Conservation (phyloP, 2,329 filamentous ascomycete genomes). For the Alternaria angustiovoidea region DNA sequence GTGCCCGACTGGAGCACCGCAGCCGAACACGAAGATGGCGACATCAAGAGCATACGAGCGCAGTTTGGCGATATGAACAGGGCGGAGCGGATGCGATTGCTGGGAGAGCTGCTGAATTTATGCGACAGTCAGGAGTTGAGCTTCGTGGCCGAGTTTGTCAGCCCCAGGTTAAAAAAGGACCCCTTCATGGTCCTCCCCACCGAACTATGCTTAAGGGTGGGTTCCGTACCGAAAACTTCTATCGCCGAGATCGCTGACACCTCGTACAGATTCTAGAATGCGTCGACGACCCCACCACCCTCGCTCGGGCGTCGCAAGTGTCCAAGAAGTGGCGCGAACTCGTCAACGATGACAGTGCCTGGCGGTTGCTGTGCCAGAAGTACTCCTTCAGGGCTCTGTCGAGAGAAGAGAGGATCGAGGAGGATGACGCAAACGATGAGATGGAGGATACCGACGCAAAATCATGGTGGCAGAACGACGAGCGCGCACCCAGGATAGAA, state of each 20-base stretch:
- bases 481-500: conserved; percentile 38
- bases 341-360: conserved; percentile 94
- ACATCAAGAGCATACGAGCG: conserved; percentile 78
- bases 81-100: conserved; percentile 77
- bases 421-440: conserved; percentile 37
- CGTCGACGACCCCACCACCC: conserved; percentile 93
- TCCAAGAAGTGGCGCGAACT: conserved; percentile 93
- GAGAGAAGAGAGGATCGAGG: conserved; percentile 52
- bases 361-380: conserved; percentile 96
- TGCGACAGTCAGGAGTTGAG: conserved; percentile 95
- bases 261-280: conserved; percentile 83
- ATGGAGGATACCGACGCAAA: conserved; percentile 36
- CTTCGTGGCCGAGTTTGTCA: conserved; percentile 96
- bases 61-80: conserved; percentile 81
- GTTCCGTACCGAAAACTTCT: conserved; percentile 41
- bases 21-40: conserved; percentile 82
- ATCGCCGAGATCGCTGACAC: conserved; percentile 22
- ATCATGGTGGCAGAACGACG: conserved; percentile 37
- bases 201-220: conserved; percentile 87
- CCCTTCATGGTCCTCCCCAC: conserved; percentile 92
- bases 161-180: conserved; percentile 92
- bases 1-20: conserved; percentile 79
- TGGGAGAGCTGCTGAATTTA: conserved; percentile 89
- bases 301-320: conserved; percentile 94
- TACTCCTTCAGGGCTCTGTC: conserved; percentile 79